Evolutionary conservation across 2,329 filamentous ascomycete genomes (phyloP).

Genomic region (Botrytis tulipae): DNA sequence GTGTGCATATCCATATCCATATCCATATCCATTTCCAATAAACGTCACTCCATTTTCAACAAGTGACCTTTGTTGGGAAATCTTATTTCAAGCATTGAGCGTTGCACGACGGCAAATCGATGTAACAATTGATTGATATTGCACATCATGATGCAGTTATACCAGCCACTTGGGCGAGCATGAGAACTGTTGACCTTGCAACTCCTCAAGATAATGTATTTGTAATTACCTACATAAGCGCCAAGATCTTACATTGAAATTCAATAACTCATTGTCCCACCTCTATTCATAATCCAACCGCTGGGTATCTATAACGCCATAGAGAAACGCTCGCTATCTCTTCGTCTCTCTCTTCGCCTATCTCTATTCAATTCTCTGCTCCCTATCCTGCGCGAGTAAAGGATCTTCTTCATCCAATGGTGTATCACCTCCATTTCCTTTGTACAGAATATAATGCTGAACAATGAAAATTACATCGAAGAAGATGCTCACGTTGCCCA

Average conservation of each 20-base stretch:
- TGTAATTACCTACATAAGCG: neutral
- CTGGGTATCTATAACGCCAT: conserved; percentile 9
- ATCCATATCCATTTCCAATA: neutral
- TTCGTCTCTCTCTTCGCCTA: conserved; percentile 13
- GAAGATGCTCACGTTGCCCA: conserved; percentile 80
- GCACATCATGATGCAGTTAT: neutral
- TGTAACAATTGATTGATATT: too few relatives aligned
- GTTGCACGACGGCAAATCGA: neutral
- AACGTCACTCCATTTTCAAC: neutral
- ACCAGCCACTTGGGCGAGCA: conserved; percentile 1
- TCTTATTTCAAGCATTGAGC: neutral
- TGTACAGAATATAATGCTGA: conserved; percentile 86
- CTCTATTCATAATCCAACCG: neutral
- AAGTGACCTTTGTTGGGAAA: neutral
- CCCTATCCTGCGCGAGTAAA: conserved; percentile 23
- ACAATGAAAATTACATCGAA: conserved; percentile 85
- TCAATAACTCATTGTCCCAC: neutral
- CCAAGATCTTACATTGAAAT: neutral
- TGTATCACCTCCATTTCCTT: conserved; percentile 23
- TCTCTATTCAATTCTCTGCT: conserved; percentile 25
- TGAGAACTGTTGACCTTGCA: neutral
- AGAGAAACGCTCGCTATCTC: neutral
- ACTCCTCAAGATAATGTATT: neutral
- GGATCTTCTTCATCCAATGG: conserved; percentile 26
- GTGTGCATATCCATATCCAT: too few relatives aligned